A percentile compares a stretch with the other conserved stretches of the same genome.
These are phyloP conservation scores for Xylaria arbuscula DNA, from an alignment of 2,329 filamentous ascomycete genomes.

Conservation along the genomic window DNA sequence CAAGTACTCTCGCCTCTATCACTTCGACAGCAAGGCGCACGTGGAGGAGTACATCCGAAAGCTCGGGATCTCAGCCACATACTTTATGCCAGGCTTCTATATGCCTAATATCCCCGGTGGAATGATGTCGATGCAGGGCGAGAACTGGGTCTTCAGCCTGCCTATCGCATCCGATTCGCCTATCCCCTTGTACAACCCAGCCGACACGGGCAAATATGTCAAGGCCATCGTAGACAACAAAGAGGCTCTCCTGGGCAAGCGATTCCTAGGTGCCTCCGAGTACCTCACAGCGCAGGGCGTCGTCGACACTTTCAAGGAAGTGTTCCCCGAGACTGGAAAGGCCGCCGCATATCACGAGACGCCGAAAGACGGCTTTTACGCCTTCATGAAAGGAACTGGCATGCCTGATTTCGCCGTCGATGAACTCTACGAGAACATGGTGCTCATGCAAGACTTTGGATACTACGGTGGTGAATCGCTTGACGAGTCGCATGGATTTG, in stretches of 20 bases:
- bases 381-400: constrained; percentile 50
- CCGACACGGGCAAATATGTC: constrained; percentile 56
- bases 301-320: constrained; percentile 54
- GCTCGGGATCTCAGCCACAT: constrained; percentile 60
- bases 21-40: constrained; percentile 69
- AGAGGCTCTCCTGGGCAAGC: constrained; percentile 55
- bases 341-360: constrained; percentile 52
- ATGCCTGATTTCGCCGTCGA: constrained; percentile 55
- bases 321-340: constrained; percentile 54
- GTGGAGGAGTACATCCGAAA: constrained; percentile 65
- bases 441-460: constrained; percentile 62
- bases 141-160: constrained; percentile 50
- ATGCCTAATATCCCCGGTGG: constrained; percentile 61
- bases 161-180: constrained; percentile 48
- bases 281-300: constrained; percentile 56
- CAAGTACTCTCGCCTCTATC: constrained; percentile 55
- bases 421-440: constrained; percentile 66
- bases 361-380: constrained; percentile 56
- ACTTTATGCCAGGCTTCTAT: constrained; percentile 64
- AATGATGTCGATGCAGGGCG: constrained; percentile 49
- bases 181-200: constrained; percentile 52
- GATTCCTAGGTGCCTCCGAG: constrained; percentile 56
- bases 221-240: constrained; percentile 52
- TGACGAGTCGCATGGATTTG: constrained; percentile 52
- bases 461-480: constrained; percentile 62